Percentiles rank a stretch among this genome's conserved stretches.
Conservation (phyloP, 768 basidiomycete genomes). For the Floccularia luteovirens region DNA sequence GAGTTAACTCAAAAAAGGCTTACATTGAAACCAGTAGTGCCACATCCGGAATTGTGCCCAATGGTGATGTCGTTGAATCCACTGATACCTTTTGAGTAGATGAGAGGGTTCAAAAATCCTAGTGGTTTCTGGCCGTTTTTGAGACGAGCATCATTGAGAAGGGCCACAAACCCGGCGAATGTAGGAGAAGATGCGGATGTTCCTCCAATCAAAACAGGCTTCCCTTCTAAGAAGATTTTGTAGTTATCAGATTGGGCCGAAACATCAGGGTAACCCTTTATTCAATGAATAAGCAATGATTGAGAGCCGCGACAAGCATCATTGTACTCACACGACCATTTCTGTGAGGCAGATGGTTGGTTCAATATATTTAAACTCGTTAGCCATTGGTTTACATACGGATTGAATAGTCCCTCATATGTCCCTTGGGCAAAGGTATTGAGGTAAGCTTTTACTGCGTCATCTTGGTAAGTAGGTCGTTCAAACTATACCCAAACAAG, state of each 20-base stretch:
- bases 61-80: constrained; percentile 50
- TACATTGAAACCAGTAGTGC: constrained; percentile 55
- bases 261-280: constrained; percentile 56
- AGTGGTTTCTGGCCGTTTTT: constrained; percentile 32
- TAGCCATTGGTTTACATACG: not conserved
- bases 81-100: constrained; percentile 32
- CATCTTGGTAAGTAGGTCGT: constrained; percentile 8
- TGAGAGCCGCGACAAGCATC: not conserved
- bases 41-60: constrained; percentile 49
- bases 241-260: constrained; percentile 47
- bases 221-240: constrained; percentile 35
- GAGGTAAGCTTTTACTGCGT: not conserved
- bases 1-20: constrained; percentile 10
- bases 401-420: constrained; percentile 3
- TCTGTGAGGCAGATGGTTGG: not conserved
- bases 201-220: constrained; percentile 32
- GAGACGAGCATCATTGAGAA: constrained; percentile 55
- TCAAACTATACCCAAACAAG: constrained; percentile 16
- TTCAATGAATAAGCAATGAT: not conserved
- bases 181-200: constrained; percentile 60
- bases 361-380: not conserved
- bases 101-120: constrained; percentile 58
- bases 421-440: not conserved
- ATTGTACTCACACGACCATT: not conserved
- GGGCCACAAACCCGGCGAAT: constrained; percentile 50